These are phyloP conservation scores for Phyllosticta citrichinensis DNA, from an alignment of 2,329 filamentous ascomycete genomes.

Conservation along the genomic window DNA sequence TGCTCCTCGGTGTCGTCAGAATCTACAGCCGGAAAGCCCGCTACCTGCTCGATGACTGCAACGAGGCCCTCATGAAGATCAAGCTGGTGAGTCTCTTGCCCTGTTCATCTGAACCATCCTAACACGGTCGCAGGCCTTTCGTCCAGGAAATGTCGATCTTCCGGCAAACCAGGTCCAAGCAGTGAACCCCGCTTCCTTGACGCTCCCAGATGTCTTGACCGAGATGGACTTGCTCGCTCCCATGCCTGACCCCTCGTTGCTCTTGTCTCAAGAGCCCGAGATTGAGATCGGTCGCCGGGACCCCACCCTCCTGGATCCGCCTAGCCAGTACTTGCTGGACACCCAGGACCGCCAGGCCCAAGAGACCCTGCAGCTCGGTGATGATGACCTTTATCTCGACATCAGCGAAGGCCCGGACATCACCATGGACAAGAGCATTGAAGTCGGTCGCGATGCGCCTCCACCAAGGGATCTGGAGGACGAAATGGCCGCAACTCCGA, in stretches of 20 bases:
- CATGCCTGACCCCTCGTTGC: constrained; percentile 73
- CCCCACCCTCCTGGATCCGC: constrained; percentile 35
- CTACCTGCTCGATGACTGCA: constrained; percentile 94
- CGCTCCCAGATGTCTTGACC: constrained; percentile 85
- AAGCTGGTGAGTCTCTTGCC: constrained; percentile 65
- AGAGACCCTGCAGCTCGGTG: constrained; percentile 37
- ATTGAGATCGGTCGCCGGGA: constrained; percentile 39
- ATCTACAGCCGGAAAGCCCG: constrained; percentile 97
- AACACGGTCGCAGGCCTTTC: constrained; percentile 60
- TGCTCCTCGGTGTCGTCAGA: constrained; percentile 87
- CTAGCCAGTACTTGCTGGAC: constrained; percentile 17
- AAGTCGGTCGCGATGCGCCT: constrained; percentile 82
- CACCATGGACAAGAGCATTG: constrained; percentile 52
- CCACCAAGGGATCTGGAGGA: constrained; percentile 36
- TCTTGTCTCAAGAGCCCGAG: constrained; percentile 61
- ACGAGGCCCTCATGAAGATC: constrained; percentile 94
- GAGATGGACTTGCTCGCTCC: constrained; percentile 75
- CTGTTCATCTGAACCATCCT: background rate
- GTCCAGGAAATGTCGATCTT: constrained; percentile 91
- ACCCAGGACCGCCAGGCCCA: constrained; percentile 9
- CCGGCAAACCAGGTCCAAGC: constrained; percentile 67
- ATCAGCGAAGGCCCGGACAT: constrained; percentile 43
- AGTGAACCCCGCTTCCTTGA: constrained; percentile 74
- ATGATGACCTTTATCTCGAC: constrained; percentile 53
- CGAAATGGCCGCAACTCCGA: constrained; percentile 36